Percentiles rank a stretch among this genome's conserved stretches.
Conservation (phyloP, 176 grass and related monocot species). For the Saccharum officinarum region DNA sequence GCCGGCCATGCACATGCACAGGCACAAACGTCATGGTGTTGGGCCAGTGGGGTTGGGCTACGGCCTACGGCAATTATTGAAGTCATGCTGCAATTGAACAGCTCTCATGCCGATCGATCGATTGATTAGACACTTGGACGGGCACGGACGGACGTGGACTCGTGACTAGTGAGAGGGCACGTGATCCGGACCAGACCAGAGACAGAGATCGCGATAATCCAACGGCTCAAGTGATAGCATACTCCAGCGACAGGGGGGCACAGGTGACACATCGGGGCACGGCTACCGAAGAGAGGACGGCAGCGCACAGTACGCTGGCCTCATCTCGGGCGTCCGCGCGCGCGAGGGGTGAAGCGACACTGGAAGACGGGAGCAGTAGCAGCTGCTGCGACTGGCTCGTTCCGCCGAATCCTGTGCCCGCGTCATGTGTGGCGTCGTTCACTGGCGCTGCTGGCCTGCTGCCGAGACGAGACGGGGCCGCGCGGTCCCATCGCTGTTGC, state of each 20-base stretch:
- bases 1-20: too few species aligned
- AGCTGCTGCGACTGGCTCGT: not conserved
- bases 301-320: not conserved
- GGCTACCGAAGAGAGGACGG: not conserved
- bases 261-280: not conserved
- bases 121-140: not conserved
- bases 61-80: slow-evolving; percentile 9
- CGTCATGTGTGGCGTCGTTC: not conserved
- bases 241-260: not conserved
- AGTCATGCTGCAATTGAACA: slow-evolving; percentile 12
- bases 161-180: not conserved
- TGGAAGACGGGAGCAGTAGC: not conserved
- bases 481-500: slow-evolving; percentile 39
- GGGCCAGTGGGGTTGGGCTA: too few species aligned
- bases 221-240: not conserved
- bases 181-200: not conserved
- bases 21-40: not conserved
- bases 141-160: not conserved
- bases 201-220: not conserved
- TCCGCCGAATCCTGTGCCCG: not conserved
- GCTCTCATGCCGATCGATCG: not conserved
- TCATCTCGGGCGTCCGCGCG: too few species aligned
- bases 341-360: not conserved
- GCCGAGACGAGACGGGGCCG: not conserved
- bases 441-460: too few species aligned